Percentiles rank a stretch among this genome's conserved stretches.
These are phyloP conservation scores for Pythium myriotylum DNA, from an alignment of 352 stramenopile species.

Conservation along the genomic window DNA sequence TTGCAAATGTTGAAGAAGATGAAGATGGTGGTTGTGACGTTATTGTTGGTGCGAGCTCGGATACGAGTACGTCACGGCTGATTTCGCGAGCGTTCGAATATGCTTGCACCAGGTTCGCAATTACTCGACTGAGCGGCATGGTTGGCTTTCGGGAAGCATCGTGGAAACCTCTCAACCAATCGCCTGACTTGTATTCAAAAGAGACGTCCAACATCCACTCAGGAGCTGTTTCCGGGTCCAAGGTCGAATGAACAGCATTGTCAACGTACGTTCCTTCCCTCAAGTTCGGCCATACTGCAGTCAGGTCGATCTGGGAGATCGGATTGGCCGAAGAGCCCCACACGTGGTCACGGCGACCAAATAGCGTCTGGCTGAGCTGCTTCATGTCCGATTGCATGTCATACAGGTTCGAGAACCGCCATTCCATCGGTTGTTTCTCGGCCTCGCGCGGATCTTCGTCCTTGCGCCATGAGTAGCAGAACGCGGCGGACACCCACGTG, in stretches of 20 bases:
- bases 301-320: conserved; percentile 59
- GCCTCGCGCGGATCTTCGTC: conserved; percentile 49
- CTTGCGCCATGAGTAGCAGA: conserved; percentile 58
- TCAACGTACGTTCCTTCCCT: conserved; percentile 83
- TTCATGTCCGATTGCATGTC: conserved; percentile 5
- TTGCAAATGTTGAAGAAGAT: background rate
- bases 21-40: background rate
- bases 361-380: conserved; percentile 29
- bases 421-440: conserved; percentile 15
- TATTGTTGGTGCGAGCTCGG: conserved; percentile 67
- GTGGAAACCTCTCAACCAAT: conserved; percentile 33
- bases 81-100: conserved; percentile 74
- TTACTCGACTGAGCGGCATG: conserved; percentile 61
- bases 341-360: conserved; percentile 36
- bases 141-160: conserved; percentile 45
- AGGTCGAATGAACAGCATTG: conserved; percentile 81
- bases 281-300: conserved; percentile 66
- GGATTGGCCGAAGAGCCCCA: conserved; percentile 45
- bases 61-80: conserved; percentile 71
- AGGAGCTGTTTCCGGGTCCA: conserved; percentile 64
- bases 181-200: conserved; percentile 43
- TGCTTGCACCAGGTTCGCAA: conserved; percentile 74
- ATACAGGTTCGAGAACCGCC: conserved; percentile 5
- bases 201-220: conserved; percentile 61
- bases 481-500: conserved; percentile 71